Evolutionary conservation across 768 basidiomycete genomes (phyloP), one percentile per base, ranked within the genome.

Genomic region (Kwoniella newhampshirensis): DNA sequence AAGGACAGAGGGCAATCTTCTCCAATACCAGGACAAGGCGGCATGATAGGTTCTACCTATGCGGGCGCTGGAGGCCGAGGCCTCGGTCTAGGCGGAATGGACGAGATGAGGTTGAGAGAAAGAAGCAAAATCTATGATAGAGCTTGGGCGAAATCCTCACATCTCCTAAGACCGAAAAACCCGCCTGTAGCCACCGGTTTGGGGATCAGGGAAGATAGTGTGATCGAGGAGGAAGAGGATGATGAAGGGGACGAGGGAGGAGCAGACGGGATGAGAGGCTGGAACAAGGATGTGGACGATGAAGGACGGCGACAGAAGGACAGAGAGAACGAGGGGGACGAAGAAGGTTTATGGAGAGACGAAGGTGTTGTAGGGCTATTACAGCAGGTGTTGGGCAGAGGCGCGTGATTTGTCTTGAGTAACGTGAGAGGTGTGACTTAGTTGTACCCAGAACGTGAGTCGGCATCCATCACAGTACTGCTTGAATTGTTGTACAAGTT

Each of bases 331-430:
- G 67, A 68, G 17, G 63, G 70, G 15, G 81, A 86, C 42, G 85
- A 85, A 11, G 87, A 68, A 15, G 65, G 61, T 36, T 61, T 67
- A 35, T 68, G 87, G 60, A 84, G 84, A 67, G 89, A 92, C 75
- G 88, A 83, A 0, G 91, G 92, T 17, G 86, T 96, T 62, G 77
- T 94, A 60, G 89, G 88, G 20, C 70, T 96, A 61, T 73, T 96
- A 66, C 87, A 89, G 40, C 87, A 93, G 79, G 92, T 96, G 48
- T 91, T 93, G 20, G 49, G 56, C 17, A 39, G 36, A 32, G 35
- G 42, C 25, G 11, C 4, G 15, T 30, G 21, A 49, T 45, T 15
- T 21, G 44, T 21, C 7, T 7, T 13, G 44, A n/a, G n/a, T n/a
- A n/a, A n/a, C n/a, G n/a, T n/a, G n/a, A n/a, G n/a, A n/a, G n/a